Base-by-base conservation (phyloP, 2,329 filamentous ascomycete genomes). In the Fonsecaea nubica region DNA sequence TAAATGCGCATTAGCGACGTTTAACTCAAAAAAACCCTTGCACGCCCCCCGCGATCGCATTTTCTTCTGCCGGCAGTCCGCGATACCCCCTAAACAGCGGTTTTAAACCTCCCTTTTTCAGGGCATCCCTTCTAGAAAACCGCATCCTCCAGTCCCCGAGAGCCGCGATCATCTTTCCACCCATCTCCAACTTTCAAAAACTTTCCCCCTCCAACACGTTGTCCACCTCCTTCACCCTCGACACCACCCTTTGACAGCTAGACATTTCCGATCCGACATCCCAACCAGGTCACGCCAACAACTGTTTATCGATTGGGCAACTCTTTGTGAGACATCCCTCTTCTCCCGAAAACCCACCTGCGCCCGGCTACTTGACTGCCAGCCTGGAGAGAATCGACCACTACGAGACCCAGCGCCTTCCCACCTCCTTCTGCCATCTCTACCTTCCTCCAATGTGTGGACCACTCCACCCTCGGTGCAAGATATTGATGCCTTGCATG, bases 401-500 rank as follows among this genome's bases (percentile, higher is more conserved):
- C 58, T 30, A 38, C 58, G 21, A 61, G 13, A 36, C 6, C 30
- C 57, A 50, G 45, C 10, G 35, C 58, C 58, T 18, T 61, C 58
- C 48, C 58, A 53, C 58, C 58, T 53, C 18, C 48, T 21, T 33
- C 35, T 13, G 32, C 58, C 50, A 15, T 62, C 32, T 32, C 56
- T 21, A 36, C 38, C 50, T 59, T 3, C 33, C 48, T 48, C 65
- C 57, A 62, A 70, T 70, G 68, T 70, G 65, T 70, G 68, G 65
- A 50, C 53, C 33, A 57, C 65, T 68, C 68, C 68, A 70, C 65
- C 42, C 21, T 53, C 60, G 59, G 58, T 65, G 68, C 68, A 65
- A 66, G 53, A 61, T 55, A 63, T 68, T 64, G 68, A 61, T 65
- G 65, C 68, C 65, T 64, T 70, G 65, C 62, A 68, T 70, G 68